Evolutionary conservation across 139 green algal genomes (phyloP), one percentile per base, ranked within the genome.

Genomic region (Coccomyxa sp.): DNA sequence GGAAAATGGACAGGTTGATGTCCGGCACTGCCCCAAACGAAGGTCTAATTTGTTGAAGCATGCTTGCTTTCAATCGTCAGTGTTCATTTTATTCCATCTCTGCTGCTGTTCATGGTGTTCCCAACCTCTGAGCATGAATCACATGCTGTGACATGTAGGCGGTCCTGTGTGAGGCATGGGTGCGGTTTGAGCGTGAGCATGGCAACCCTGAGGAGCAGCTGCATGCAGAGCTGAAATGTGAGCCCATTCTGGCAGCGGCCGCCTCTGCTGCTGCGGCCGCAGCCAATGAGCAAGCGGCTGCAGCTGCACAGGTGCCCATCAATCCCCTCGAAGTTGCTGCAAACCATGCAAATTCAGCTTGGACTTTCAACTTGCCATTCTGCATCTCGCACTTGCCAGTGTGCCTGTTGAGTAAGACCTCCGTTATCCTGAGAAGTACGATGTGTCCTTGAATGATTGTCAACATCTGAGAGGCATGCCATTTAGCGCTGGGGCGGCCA

Each of bases 131-230:
- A 51, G 38, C 38, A 51, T 51, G 7, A 7, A 51, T 51, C 3
- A 51, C 3, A 51, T 51, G 38, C 38, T 51, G 38, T 28, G 75
- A 71, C n/a, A n/a, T 88, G 9, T 89, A 92, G 87, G 67, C 88
- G 60, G 63, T 79, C 23, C 15, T 98, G 75, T 93, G 88, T 82
- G 58, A 92, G 0, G 91, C 91, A 13, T 98, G 94, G 94, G 81
- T 96, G 85, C 83, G 85, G 23, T 96, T 98, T 88, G 95, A 98
- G 88, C 86, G 91, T 16, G 93, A 98, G 82, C 86, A 95, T 85
- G 95, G 94, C 82, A 89, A 78, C 31, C 76, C 81, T 1, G 83
- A 91, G 27, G 86, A 88, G 30, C 77, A 78, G 15, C 59, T 81
- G 30, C 31, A 82, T 38, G 80, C 75, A 18, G 58, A 23, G 14